Base-by-base conservation (phyloP, 768 basidiomycete genomes). In the Tylopilus sp. region DNA sequence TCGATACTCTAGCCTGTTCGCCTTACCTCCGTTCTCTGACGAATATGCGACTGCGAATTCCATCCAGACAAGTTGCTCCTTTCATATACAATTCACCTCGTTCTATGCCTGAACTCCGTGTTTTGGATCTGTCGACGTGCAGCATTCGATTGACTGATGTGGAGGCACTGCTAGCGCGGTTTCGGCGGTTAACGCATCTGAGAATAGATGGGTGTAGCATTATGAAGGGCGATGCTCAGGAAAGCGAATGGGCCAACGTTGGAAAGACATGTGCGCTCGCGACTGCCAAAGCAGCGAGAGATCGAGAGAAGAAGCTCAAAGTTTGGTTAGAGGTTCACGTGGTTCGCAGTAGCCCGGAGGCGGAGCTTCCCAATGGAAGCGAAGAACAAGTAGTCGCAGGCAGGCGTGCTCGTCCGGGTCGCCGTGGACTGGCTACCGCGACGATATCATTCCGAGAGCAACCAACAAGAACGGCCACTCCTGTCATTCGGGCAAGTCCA, bases 51-150 rank as follows among this genome's bases (percentile, higher is more conserved):
- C 68, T 95, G 26, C 81, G 88, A 30, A 76, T 95, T 21, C 93
- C 92, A 3, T 73, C 76, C 0, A 79, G 89, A n/a, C 74, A 76
- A 8, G 66, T 86, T 21, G 75, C 74, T 0, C 70, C 73, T 5
- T 73, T 78, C 17, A 57, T 81, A 49, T 58, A 56, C 54, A 44
- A 36, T 30, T 64, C 56, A 39, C 61, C 55, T 67, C 59, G 48
- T 51, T 60, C 57, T 33, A 40, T 77, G 52, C 83, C 77, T 2
- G 64, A 58, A 41, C 65, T 92, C 25, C 70, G 73, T 33, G 77
- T 82, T 30, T 77, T 95, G 26, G 93, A 98, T 64, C 66, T 95
- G 12, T 88, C 88, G 0, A 88, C 88, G 1, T 86, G 82, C 56
- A 71, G 71, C 40, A 64, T 94, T 21, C 67, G 73, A 31, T 75